Evolutionary conservation across 2,329 filamentous ascomycete species (phyloP).

Genomic region (Triangularia setosa): DNA sequence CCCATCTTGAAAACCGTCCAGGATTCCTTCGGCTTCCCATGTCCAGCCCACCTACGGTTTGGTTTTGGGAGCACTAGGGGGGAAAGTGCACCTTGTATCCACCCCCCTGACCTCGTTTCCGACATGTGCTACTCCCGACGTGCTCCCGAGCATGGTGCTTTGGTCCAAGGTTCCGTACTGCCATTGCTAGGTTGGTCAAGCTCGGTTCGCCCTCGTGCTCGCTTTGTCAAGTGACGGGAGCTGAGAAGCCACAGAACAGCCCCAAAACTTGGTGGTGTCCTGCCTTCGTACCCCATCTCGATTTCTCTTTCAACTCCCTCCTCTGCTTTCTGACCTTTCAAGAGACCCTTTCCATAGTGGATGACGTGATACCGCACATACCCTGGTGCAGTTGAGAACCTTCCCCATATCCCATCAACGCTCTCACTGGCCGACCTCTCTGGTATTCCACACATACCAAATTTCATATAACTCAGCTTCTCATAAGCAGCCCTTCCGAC

Average conservation of each 20-base stretch:
- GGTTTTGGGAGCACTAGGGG: constrained; percentile 3
- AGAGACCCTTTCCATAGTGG: constrained; percentile 6
- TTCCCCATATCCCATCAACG: background rate
- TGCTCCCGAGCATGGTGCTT: constrained; percentile 20
- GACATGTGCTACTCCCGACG: constrained; percentile 20
- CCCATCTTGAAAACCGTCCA: constrained; percentile 19
- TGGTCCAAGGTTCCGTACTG: constrained; percentile 21
- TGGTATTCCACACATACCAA: background rate
- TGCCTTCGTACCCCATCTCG: constrained; percentile 10
- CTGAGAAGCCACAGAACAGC: constrained; percentile 20
- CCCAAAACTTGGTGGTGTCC: constrained; percentile 23
- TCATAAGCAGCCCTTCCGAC: constrained; percentile 4
- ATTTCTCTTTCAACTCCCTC: constrained; percentile 21
- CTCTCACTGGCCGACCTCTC: background rate
- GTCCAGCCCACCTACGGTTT: constrained; percentile 22
- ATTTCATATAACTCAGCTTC: constrained; percentile 4
- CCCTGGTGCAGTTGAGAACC: background rate
- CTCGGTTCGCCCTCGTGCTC: constrained; percentile 21
- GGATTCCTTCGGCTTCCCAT: constrained; percentile 19
- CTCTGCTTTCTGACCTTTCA: constrained; percentile 16
- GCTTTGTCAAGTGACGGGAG: constrained; percentile 28
- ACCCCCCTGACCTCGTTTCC: constrained; percentile 25
- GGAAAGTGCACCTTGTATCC: constrained; percentile 8
- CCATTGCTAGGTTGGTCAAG: background rate
- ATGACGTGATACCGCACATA: constrained; percentile 24